Evolutionary conservation across 78 protist genomes (phyloP), one percentile per base, ranked within the genome.

Genomic region (Polysphondylium violaceum): DNA sequence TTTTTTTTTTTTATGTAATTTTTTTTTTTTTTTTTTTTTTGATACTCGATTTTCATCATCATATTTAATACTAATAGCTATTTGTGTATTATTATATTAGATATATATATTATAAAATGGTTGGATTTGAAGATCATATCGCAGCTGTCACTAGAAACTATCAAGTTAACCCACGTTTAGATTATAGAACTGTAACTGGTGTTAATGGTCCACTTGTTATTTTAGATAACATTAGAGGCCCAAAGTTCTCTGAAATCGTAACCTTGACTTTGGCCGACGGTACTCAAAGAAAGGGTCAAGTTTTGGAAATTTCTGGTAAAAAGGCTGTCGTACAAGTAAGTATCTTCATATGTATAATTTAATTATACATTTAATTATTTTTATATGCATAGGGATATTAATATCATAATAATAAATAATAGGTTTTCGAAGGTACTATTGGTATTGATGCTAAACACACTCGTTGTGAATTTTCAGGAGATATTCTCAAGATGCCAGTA

Each of bases 191-290:
- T 2, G 99, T 99, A 40, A 16, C 75, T 21, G 99, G 96, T 21
- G 99, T 99, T 23, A 97, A 98, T 64, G 99, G 99, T 6, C 99
- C 99, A 27, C 97, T 99, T 23, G 99, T 99, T 51, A 93, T 99
- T 41, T 94, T 99, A 21, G 99, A 99, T 63, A 95, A 98, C 31
- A 99, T 99, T 61, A 97, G 96, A 72, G 89, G 89, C 23, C 89
- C 99, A 29, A 96, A 93, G 76, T 99, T 76, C 95, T 93, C 98
- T 33, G 99, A 99, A 87, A 99, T 99, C 67, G 99, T 99, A 29
- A 95, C 95, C 43, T 50, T 99, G 21, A 93, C 97, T 7, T 97
- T 99, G 9, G 95, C 96, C 17, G 96, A 98, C 63, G 99, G 99
- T 36, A 60, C 94, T 14, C 68, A 43, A 71, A 92, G 99, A 44